These are phyloP conservation scores for Ascochyta lentis DNA, from an alignment of 2,329 filamentous ascomycete species.

Conservation along the genomic window DNA sequence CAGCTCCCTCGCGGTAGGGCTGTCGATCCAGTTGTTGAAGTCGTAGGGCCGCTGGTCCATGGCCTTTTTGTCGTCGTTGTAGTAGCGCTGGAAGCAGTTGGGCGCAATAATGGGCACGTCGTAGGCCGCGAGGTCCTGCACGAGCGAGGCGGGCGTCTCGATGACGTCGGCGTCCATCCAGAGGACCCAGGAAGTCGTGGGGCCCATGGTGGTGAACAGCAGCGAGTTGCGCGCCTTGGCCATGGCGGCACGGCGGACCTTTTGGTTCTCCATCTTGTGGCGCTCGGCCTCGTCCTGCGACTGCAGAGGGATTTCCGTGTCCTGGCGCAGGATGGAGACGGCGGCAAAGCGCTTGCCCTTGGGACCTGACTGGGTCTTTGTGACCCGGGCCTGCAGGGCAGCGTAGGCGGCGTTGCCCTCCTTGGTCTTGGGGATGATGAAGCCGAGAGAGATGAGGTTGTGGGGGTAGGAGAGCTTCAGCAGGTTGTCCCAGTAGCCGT, in stretches of 20 bases:
- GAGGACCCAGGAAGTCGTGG: conserved; percentile 91
- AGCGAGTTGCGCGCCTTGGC: conserved; percentile 91
- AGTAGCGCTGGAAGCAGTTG: conserved; percentile 91
- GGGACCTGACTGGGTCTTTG: conserved; percentile 82
- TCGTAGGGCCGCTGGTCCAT: conserved; percentile 86
- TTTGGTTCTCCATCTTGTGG: conserved; percentile 91
- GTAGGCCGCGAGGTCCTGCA: conserved; percentile 88
- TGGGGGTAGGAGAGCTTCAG: conserved; percentile 85
- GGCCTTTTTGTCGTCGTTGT: conserved; percentile 71
- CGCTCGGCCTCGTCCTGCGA: conserved; percentile 88
- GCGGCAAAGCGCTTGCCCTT: conserved; percentile 86
- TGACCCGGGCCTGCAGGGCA: conserved; percentile 82
- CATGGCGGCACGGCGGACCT: conserved; percentile 85
- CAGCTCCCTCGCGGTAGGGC: conserved; percentile 76
- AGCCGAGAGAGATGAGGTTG: conserved; percentile 91
- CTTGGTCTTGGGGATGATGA: conserved; percentile 92
- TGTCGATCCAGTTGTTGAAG: conserved; percentile 98
- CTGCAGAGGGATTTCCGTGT: conserved; percentile 81
- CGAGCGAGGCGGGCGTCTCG: conserved; percentile 82
- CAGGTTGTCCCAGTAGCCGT: conserved; percentile 94
- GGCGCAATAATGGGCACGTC: conserved; percentile 92
- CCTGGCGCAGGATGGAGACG: conserved; percentile 92
- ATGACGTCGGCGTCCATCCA: conserved; percentile 95
- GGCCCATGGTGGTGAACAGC: conserved; percentile 92
- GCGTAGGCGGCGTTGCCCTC: conserved; percentile 88